phyloP scores from a whole-genome alignment of 2,329 filamentous ascomycete genomes.

The Aspergillus latus region DNA sequence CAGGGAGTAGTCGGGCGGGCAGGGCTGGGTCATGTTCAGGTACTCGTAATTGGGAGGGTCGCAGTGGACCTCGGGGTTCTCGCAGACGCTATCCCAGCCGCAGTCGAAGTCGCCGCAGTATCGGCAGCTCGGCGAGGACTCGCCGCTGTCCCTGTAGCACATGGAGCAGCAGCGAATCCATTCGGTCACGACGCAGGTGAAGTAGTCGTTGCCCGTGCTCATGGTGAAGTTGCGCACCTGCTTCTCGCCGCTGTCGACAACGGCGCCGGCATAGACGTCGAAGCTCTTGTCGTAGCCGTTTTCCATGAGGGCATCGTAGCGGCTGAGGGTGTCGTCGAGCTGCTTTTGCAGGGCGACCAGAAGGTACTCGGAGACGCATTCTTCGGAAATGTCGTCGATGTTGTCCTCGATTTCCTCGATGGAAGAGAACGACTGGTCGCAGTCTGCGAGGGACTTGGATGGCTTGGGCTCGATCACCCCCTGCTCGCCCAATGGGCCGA shows the following conservation, averaged over 20 bases:
- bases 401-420: not conserved
- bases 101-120: constrained; percentile 8
- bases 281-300: constrained; percentile 3
- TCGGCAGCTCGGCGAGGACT: not conserved
- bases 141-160: not conserved
- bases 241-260: not conserved
- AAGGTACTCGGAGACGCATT: not conserved
- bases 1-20: constrained; percentile 6
- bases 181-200: constrained; percentile 4
- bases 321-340: not conserved
- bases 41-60: not conserved
- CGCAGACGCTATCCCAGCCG: not conserved
- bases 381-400: not conserved
- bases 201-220: not conserved
- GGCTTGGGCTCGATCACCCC: not conserved
- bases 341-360: not conserved
- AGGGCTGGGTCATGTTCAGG: constrained; percentile 2
- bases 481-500: not conserved
- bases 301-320: not conserved
- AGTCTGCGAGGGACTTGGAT: not conserved
- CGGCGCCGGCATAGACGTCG: constrained; percentile 1
- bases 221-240: not conserved
- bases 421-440: not conserved
- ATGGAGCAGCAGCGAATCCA: not conserved
- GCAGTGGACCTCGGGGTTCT: not conserved